These are phyloP conservation scores for Chrysoporthe deuterocubensis DNA, from an alignment of 2,329 filamentous ascomycete genomes.

Conservation along the genomic window DNA sequence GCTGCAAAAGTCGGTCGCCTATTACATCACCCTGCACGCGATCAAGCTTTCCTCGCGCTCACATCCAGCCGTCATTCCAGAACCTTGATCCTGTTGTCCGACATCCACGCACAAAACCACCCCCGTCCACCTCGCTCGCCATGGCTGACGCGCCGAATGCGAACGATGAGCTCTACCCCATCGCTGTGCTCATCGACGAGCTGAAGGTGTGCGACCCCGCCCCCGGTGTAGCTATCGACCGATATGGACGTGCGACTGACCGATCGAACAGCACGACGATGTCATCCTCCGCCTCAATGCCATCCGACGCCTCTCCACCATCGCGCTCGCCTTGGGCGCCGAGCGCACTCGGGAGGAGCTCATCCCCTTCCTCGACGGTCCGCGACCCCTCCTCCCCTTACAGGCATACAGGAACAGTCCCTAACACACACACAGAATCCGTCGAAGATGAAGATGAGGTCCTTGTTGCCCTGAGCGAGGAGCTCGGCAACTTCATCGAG, in stretches of 20 bases:
- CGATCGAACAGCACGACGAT: constrained; percentile 82
- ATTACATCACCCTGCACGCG: constrained; percentile 31
- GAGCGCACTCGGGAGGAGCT: constrained; percentile 98
- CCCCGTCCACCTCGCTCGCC: constrained; percentile 47
- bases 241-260: constrained; percentile 34
- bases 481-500: constrained; percentile 95
- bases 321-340: constrained; percentile 91
- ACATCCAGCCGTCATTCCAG: constrained; percentile 14
- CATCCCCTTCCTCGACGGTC: constrained; percentile 98
- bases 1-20: constrained; percentile 29
- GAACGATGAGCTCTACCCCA: constrained; percentile 99
- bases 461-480: constrained; percentile 93
- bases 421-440: constrained; percentile 68
- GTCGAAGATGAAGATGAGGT: constrained; percentile 99
- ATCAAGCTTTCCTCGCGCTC: constrained; percentile 26
- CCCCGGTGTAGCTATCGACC: constrained; percentile 5
- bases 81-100: constrained; percentile 14
- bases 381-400: constrained; percentile 45
- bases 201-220: constrained; percentile 73
- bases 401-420: constrained; percentile 21
- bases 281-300: constrained; percentile 97
- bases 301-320: constrained; percentile 96
- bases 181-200: constrained; percentile 99
- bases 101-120: constrained; percentile 19
- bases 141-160: constrained; percentile 91